These are phyloP conservation scores for Kappamyces sp. DNA, from an alignment of 192 early-diverging fungal genomes.

Conservation along the genomic window DNA sequence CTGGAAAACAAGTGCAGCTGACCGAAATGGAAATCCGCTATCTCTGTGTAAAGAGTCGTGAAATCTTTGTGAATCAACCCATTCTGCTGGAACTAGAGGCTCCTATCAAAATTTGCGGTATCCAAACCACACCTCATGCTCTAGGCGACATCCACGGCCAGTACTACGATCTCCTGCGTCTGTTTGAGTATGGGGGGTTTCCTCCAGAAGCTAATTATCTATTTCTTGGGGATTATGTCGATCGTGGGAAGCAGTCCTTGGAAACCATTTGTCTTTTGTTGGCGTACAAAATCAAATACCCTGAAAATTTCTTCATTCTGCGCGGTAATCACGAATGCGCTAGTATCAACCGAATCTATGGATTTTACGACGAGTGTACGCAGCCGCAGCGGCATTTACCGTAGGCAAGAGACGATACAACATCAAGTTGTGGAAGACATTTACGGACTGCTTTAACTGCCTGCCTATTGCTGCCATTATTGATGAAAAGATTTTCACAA, in stretches of 20 bases:
- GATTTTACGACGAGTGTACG: slow-evolving; percentile 94
- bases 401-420: slow-evolving; percentile 92
- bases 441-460: slow-evolving; percentile 98
- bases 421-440: slow-evolving; percentile 99
- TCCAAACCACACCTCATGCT: neutral
- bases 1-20: slow-evolving; percentile 94
- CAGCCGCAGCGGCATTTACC: slow-evolving; percentile 1
- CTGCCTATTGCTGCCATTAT: slow-evolving; percentile 95
- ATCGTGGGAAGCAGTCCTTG: slow-evolving; percentile 94
- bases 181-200: slow-evolving; percentile 95
- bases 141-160: slow-evolving; percentile 85
- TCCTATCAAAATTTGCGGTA: slow-evolving; percentile 94
- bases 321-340: slow-evolving; percentile 98
- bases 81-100: slow-evolving; percentile 90
- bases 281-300: slow-evolving; percentile 99
- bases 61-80: slow-evolving; percentile 91
- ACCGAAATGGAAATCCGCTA: slow-evolving; percentile 92
- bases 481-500: slow-evolving; percentile 97
- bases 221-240: slow-evolving; percentile 97
- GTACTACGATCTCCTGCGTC: slow-evolving; percentile 91
- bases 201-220: slow-evolving; percentile 95
- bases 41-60: slow-evolving; percentile 87
- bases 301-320: slow-evolving; percentile 98
- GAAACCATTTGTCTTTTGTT: slow-evolving; percentile 97
- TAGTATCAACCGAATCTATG: slow-evolving; percentile 94